phyloP scores from a whole-genome alignment of 2,329 filamentous ascomycete genomes.

The Curvularia sp. region DNA sequence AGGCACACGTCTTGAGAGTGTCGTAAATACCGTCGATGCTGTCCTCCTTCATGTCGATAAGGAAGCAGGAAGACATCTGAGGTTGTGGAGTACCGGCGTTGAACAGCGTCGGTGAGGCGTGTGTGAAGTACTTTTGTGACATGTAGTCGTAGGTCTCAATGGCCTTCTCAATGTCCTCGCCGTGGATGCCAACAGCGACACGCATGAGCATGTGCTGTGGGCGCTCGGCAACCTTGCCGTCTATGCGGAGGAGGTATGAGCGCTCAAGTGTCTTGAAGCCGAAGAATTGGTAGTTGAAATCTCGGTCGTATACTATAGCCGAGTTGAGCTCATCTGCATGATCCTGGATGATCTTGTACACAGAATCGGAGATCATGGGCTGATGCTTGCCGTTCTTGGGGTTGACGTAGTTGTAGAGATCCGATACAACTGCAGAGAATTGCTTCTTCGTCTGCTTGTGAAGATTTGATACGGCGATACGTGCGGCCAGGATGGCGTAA shows the following conservation, averaged over 20 bases:
- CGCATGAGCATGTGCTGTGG: conserved; percentile 99
- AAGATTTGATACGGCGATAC: conserved; percentile 98
- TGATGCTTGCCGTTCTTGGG: conserved; percentile 83
- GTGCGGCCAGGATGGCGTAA: conserved; percentile 96
- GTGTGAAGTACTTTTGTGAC: conserved; percentile 98
- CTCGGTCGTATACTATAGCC: conserved; percentile 97
- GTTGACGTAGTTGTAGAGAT: conserved; percentile 96
- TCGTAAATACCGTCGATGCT: conserved; percentile 99
- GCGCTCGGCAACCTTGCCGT: conserved; percentile 95
- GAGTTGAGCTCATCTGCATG: conserved; percentile 98
- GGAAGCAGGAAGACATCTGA: conserved; percentile 96
- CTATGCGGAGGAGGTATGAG: conserved; percentile 93
- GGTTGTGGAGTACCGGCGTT: conserved; percentile 94
- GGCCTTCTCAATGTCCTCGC: conserved; percentile 90
- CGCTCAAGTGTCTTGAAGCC: conserved; percentile 99
- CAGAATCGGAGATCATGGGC: conserved; percentile 93
- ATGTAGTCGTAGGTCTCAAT: conserved; percentile 99
- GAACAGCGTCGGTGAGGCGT: conserved; percentile 97
- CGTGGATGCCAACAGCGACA: conserved; percentile 96
- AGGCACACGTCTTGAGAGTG: conserved; percentile 97
- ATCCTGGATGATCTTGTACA: conserved; percentile 91
- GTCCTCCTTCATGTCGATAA: conserved; percentile 99
- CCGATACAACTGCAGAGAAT: conserved; percentile 92
- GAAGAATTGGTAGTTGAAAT: conserved; percentile 99
- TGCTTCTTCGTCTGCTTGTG: conserved; percentile 99